Conservation (phyloP, 768 basidiomycete species). For the Austroboletus eburneus region DNA sequence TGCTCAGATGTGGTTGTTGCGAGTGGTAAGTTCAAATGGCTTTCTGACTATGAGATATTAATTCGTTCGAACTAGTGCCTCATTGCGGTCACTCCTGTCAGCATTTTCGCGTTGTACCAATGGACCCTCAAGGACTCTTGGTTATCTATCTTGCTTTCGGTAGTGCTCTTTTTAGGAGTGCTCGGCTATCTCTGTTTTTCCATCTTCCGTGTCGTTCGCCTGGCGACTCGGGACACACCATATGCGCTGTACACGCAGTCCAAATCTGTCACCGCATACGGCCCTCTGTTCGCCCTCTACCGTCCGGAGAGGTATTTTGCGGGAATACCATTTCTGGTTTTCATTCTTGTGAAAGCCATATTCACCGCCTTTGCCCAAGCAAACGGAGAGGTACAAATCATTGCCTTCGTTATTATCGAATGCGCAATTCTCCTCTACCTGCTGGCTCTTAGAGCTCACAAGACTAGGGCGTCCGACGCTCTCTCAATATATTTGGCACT, state of each 20-base stretch:
- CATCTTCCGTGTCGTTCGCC: slow-evolving; percentile 45
- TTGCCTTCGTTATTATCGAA: slow-evolving; percentile 65
- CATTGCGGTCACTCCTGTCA: slow-evolving; percentile 62
- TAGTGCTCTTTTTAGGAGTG: slow-evolving; percentile 56
- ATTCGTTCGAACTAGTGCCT: slow-evolving; percentile 42
- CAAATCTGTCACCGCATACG: slow-evolving; percentile 38
- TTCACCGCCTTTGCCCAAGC: slow-evolving; percentile 64
- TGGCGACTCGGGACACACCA: slow-evolving; percentile 38
- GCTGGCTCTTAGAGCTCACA: slow-evolving; percentile 57
- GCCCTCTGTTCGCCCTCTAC: slow-evolving; percentile 65
- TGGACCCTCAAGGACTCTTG: slow-evolving; percentile 91
- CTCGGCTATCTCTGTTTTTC: slow-evolving; percentile 47
- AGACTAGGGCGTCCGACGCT: slow-evolving; percentile 65
- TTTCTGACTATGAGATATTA: slow-evolving; percentile 2
- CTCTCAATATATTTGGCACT: slow-evolving; percentile 64
- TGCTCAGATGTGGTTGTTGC: slow-evolving; percentile 57
- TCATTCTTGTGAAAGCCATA: slow-evolving; percentile 62
- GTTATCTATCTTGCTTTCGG: slow-evolving; percentile 77
- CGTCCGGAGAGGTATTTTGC: slow-evolving; percentile 66
- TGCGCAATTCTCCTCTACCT: slow-evolving; percentile 50
- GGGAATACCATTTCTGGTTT: slow-evolving; percentile 52
- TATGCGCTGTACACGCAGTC: slow-evolving; percentile 36
- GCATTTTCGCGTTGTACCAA: slow-evolving; percentile 81
- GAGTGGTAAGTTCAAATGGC: slow-evolving; percentile 48
- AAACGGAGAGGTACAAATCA: slow-evolving; percentile 65